Evolutionary conservation across 1,284 basidiomycete genomes (phyloP), one percentile per base, ranked within the genome.

Genomic region (Ceratorhiza oryzae-sativae): DNA sequence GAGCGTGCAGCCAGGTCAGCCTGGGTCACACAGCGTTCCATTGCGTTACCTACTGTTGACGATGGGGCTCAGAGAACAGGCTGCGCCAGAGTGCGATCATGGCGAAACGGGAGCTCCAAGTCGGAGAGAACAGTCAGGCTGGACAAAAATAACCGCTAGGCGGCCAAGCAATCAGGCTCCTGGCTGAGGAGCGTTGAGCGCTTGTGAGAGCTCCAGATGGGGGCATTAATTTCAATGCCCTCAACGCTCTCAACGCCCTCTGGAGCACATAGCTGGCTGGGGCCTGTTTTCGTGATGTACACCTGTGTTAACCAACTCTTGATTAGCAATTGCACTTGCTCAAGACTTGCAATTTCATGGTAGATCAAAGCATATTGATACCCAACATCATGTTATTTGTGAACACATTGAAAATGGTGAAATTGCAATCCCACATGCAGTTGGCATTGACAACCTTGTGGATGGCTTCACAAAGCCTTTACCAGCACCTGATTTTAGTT

Each of bases 221-320:
- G 41, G 18, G 15, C 3, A 32, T 45, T 46, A 25, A 45, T 61
- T 46, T 61, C 59, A n/a, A 39, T 9, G 25, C 20, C 34, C 42
- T 61, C 42, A 30, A 32, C 23, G 20, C 20, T 13, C 42, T 61
- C 59, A 32, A 61, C 59, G 41, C 23, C 46, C 39, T 32, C 6
- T 46, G 20, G 45, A 61, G 59, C 6, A 12, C 45, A 6, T 48
- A 46, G 27, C 20, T 25, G 59, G 23, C 59, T 10, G 25, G 34
- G 41, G 41, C 12, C 4, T 15, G 42, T 45, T 61, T 32, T 61
- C 25, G 39, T 46, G 59, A 61, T 61, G 59, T n/a, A n/a, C 48
- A 25, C 48, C 48, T 49, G 48, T n/a, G n/a, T n/a, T n/a, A n/a
- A n/a, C n/a, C n/a, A n/a, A n/a, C n/a, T n/a, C n/a, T n/a, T n/a